Conservation (phyloP, 169 alveolate species). For the Plasmodium reichenowi region DNA sequence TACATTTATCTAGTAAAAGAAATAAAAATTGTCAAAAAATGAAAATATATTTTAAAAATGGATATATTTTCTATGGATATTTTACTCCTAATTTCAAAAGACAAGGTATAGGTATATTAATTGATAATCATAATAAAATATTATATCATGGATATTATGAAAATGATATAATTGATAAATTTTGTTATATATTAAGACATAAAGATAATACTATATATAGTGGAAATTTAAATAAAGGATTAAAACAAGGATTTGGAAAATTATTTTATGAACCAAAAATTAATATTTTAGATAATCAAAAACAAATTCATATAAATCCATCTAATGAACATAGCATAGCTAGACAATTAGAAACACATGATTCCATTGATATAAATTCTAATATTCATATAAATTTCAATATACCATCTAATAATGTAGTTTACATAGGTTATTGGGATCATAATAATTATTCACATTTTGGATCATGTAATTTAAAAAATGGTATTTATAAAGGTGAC, state of each 20-base stretch:
- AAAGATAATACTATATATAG: slow-evolving; percentile 72
- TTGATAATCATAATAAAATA: slow-evolving; percentile 70
- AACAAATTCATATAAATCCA: slow-evolving; percentile 49
- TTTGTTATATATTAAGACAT: slow-evolving; percentile 74
- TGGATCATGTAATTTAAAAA: slow-evolving; percentile 72
- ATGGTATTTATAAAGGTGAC: slow-evolving; percentile 77
- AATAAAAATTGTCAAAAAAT: slow-evolving; percentile 42
- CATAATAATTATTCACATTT: slow-evolving; percentile 51
- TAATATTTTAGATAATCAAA: slow-evolving; percentile 30
- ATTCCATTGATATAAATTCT: slow-evolving; percentile 54
- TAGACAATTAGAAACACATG: slow-evolving; percentile 63
- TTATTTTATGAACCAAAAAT: slow-evolving; percentile 68
- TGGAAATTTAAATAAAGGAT: slow-evolving; percentile 61
- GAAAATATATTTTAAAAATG: slow-evolving; percentile 66
- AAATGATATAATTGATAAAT: slow-evolving; percentile 74
- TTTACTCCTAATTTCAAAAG: slow-evolving; percentile 36
- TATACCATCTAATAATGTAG: slow-evolving; percentile 44
- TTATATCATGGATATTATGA: slow-evolving; percentile 77
- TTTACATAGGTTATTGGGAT: slow-evolving; percentile 76
- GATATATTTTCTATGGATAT: slow-evolving; percentile 72
- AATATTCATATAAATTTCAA: slow-evolving; percentile 47
- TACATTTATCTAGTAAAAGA: slow-evolving; percentile 27
- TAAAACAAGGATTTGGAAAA: slow-evolving; percentile 77
- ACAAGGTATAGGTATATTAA: slow-evolving; percentile 77
- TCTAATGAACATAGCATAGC: slow-evolving; percentile 58